A percentile compares a stretch with the other conserved stretches of the same genome.
Conservation (phyloP, 768 basidiomycete species). For the Mycena rosella region DNA sequence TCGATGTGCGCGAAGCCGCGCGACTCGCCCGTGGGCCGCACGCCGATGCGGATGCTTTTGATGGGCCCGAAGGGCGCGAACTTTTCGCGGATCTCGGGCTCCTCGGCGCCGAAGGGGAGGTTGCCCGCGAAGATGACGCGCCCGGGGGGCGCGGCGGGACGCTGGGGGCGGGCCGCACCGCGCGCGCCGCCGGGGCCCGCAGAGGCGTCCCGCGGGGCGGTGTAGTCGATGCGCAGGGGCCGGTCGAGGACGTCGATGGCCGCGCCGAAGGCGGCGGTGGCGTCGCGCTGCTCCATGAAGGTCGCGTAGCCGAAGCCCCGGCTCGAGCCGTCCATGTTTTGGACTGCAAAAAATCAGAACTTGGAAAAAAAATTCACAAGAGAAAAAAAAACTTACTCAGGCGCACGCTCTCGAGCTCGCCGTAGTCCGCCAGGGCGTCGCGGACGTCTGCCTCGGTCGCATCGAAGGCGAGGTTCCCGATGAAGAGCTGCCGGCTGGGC, state of each 20-base stretch:
- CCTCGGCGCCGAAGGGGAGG: slow-evolving; percentile 62
- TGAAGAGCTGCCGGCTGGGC: slow-evolving; percentile 25
- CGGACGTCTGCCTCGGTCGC: slow-evolving; percentile 28
- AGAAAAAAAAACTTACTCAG: slow-evolving; percentile 20
- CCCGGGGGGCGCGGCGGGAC: slow-evolving; percentile 43
- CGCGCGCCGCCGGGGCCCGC: no score
- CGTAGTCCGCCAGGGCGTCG: background rate
- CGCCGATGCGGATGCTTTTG: slow-evolving; percentile 50
- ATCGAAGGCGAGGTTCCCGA: slow-evolving; percentile 33
- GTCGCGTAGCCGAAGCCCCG: slow-evolving; percentile 32
- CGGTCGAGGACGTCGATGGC: slow-evolving; percentile 15
- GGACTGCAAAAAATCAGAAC: background rate
- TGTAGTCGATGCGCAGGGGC: slow-evolving; percentile 42
- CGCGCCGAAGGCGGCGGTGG: background rate
- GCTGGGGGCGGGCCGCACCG: no score
- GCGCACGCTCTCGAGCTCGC: slow-evolving; percentile 24
- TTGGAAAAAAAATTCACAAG: background rate
- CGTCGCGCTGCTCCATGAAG: slow-evolving; percentile 4
- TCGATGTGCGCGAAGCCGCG: slow-evolving; percentile 63
- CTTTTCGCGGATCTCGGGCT: slow-evolving; percentile 54
- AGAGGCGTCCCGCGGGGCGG: slow-evolving; percentile 32
- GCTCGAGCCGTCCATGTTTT: slow-evolving; percentile 31
- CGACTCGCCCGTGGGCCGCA: slow-evolving; percentile 49
- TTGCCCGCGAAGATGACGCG: slow-evolving; percentile 62
- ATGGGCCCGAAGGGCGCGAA: slow-evolving; percentile 61